phyloP scores from a whole-genome alignment of 139 green algal genomes.

The Chlamydomonas sp. region DNA sequence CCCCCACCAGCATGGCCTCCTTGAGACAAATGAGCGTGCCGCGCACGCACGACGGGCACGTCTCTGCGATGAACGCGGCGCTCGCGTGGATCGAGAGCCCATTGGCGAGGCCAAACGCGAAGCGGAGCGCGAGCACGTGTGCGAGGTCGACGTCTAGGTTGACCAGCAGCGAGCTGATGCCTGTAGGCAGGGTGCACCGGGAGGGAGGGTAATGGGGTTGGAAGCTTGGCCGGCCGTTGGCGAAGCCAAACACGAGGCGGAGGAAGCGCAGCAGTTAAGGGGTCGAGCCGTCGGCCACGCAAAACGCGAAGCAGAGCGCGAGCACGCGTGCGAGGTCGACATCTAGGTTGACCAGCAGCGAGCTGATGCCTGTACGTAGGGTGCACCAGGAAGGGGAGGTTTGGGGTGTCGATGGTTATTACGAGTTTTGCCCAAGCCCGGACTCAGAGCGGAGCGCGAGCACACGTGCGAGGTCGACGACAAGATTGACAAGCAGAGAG shows the following conservation, averaged over 20 bases:
- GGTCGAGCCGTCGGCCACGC: not conserved
- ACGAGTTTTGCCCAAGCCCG: no score
- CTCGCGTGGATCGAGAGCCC: not conserved
- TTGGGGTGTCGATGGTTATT: no score
- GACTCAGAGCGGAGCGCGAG: no score
- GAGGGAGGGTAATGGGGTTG: no score
- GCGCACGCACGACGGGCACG: not conserved
- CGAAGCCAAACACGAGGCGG: no score
- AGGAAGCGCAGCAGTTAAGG: no score
- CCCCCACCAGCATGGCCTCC: not conserved
- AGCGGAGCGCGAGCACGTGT: not conserved
- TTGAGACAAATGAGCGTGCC: slow-evolving; percentile 4
- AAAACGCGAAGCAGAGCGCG: not conserved
- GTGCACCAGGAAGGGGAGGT: no score
- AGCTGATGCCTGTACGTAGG: not conserved
- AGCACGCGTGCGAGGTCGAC: not conserved
- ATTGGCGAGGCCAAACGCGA: not conserved
- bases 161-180: not conserved
- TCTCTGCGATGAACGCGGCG: not conserved
- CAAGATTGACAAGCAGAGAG: no score
- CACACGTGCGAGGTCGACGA: no score
- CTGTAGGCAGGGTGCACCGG: not conserved
- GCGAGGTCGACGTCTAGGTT: not conserved
- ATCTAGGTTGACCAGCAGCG: not conserved
- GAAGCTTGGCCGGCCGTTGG: no score